Conservation (phyloP, 2,329 filamentous ascomycete genomes). For the Fusarium incarnatum region DNA sequence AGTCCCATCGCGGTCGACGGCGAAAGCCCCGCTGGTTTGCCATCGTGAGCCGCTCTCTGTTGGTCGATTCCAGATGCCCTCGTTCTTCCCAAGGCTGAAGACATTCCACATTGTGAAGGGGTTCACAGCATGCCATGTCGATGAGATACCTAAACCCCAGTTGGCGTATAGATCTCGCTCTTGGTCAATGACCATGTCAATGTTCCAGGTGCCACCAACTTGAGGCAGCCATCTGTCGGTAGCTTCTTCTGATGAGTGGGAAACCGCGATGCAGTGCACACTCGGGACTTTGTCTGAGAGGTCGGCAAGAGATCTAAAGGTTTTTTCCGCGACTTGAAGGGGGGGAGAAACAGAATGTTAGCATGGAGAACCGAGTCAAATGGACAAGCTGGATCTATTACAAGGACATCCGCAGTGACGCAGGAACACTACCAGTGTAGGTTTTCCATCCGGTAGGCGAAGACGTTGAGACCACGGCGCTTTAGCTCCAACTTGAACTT, state of each 20-base stretch:
- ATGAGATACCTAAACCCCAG: constrained; percentile 73
- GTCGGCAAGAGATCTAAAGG: constrained; percentile 65
- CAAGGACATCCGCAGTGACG: constrained; percentile 81
- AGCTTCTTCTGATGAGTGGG: constrained; percentile 65
- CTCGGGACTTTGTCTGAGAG: constrained; percentile 62
- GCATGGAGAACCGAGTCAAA: not conserved
- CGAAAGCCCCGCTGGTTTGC: constrained; percentile 76
- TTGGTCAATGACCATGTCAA: constrained; percentile 70
- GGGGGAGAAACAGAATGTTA: not conserved
- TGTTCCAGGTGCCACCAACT: constrained; percentile 67
- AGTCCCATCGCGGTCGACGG: constrained; percentile 51
- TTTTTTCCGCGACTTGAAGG: constrained; percentile 73
- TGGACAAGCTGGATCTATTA: constrained; percentile 49
- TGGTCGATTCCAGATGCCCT: constrained; percentile 74
- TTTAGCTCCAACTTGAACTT: constrained; percentile 64
- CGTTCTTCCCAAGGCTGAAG: constrained; percentile 67
- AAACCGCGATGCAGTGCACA: constrained; percentile 70
- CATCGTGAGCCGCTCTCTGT: constrained; percentile 75
- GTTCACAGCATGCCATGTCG: constrained; percentile 71
- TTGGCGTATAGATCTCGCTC: constrained; percentile 69
- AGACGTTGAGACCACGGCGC: constrained; percentile 68
- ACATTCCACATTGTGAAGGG: constrained; percentile 68
- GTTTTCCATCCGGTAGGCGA: constrained; percentile 64
- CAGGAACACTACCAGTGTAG: constrained; percentile 74
- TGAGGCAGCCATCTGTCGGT: constrained; percentile 69